Conservation (phyloP, 176 grass and related monocot genomes). For the Carex scoparia region DNA sequence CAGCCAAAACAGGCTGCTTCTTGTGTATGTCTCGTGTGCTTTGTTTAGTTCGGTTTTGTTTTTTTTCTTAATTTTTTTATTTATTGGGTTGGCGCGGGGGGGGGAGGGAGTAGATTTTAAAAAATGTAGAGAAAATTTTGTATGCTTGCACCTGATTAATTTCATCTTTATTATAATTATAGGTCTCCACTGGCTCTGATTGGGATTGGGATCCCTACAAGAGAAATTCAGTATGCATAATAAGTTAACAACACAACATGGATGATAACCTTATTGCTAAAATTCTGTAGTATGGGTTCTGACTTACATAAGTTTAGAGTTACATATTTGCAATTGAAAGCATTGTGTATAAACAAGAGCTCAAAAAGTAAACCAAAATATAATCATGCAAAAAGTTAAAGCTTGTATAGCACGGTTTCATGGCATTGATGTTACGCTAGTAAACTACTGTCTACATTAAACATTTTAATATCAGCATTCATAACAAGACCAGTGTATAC, state of each 20-base stretch:
- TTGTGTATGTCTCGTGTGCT: not conserved
- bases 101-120: not conserved
- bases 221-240: constrained; percentile 28
- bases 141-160: constrained; percentile 72
- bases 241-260: constrained; percentile 20
- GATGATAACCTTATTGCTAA: not conserved
- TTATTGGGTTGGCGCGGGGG: not conserved
- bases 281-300: not conserved
- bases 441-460: not conserved
- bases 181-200: constrained; percentile 68
- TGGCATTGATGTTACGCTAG: not conserved
- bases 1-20: not conserved
- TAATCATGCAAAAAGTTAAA: not conserved
- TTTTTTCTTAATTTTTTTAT: not conserved
- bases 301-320: not conserved
- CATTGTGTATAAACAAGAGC: not conserved
- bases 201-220: constrained; percentile 63
- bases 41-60: not conserved
- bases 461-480: not conserved
- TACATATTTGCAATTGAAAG: not conserved
- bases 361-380: not conserved
- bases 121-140: not conserved
- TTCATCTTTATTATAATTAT: constrained; percentile 95
- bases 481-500: not conserved
- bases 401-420: not conserved